Conservation (phyloP, 495 filamentous ascomycete species). For the Durotheca rogersii region DNA sequence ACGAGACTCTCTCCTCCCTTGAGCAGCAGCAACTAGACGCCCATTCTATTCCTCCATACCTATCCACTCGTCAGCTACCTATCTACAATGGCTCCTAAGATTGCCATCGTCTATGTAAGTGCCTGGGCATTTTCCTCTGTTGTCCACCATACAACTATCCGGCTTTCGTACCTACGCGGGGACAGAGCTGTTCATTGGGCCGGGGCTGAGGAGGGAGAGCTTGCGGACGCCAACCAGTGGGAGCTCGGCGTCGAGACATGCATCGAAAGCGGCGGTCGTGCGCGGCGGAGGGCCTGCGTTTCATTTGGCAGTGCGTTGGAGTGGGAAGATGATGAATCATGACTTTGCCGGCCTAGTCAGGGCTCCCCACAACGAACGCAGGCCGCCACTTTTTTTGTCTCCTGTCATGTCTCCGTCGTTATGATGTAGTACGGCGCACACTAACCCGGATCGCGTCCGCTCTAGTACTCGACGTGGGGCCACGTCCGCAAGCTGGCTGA, state of each 20-base stretch:
- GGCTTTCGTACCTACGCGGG: not conserved
- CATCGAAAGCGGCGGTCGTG: too few species aligned
- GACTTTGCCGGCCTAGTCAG: too few species aligned
- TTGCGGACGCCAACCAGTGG: too few species aligned
- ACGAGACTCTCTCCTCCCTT: slow-evolving; percentile 3
- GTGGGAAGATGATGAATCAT: too few species aligned
- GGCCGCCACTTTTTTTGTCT: not conserved
- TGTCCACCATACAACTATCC: not conserved
- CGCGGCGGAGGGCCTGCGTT: too few species aligned
- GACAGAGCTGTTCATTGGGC: too few species aligned
- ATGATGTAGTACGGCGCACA: not conserved
- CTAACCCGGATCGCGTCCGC: slow-evolving; percentile 15
- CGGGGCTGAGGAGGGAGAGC: not conserved
- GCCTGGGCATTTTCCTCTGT: not conserved
- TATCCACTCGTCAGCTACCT: too few species aligned
- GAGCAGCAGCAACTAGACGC: slow-evolving; percentile 16
- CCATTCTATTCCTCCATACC: too few species aligned
- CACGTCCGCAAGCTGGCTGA: slow-evolving; percentile 80
- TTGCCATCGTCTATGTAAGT: slow-evolving; percentile 88
- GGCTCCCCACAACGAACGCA: too few species aligned
- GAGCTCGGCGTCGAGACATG: too few species aligned
- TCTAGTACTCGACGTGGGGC: slow-evolving; percentile 93
- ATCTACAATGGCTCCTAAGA: slow-evolving; percentile 83
- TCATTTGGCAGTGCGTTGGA: too few species aligned
- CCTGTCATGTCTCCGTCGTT: not conserved